Percentiles rank a stretch among this genome's conserved stretches.
These are phyloP conservation scores for Domatiomyces globalis DNA, from an alignment of 2,329 filamentous ascomycete species.

Conservation along the genomic window DNA sequence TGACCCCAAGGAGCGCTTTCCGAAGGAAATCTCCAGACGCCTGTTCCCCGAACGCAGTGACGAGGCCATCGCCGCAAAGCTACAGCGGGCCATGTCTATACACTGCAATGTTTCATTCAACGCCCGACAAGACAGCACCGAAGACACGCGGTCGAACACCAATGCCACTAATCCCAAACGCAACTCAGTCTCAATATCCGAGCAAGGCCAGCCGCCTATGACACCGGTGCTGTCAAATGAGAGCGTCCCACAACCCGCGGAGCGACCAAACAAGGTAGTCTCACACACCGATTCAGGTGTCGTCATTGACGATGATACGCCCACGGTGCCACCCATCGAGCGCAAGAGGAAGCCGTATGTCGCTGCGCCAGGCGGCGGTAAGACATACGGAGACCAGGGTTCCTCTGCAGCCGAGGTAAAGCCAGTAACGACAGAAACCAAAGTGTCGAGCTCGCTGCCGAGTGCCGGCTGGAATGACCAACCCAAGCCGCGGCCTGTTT, in stretches of 20 bases:
- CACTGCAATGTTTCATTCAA: constrained; percentile 36
- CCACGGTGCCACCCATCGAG: constrained; percentile 41
- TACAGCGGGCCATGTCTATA: constrained; percentile 46
- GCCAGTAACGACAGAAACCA: constrained; percentile 4
- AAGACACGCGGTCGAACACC: constrained; percentile 21
- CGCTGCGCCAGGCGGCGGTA: constrained; percentile 45
- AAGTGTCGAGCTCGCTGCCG: constrained; percentile 7
- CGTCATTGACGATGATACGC: constrained; percentile 26
- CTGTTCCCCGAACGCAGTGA: constrained; percentile 53
- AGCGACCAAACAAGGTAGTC: constrained; percentile 21
- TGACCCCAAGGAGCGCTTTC: constrained; percentile 56
- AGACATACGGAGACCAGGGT: constrained; percentile 34
- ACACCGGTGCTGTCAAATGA: constrained; percentile 18
- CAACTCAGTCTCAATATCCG: neutral
- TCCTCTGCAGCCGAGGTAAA: constrained; percentile 2
- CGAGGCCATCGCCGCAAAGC: constrained; percentile 41
- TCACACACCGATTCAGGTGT: constrained; percentile 20
- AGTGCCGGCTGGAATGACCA: constrained; percentile 4
- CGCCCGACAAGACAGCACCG: constrained; percentile 21
- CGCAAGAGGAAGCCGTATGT: constrained; percentile 52
- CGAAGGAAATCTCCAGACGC: constrained; percentile 61
- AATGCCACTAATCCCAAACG: constrained; percentile 5
- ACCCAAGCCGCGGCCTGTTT: constrained; percentile 1
- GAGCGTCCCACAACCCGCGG: constrained; percentile 13
- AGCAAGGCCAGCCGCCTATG: neutral